These are phyloP conservation scores for Pestalotiopsis sp. DNA, from an alignment of 2,329 filamentous ascomycete species.

Conservation along the genomic window DNA sequence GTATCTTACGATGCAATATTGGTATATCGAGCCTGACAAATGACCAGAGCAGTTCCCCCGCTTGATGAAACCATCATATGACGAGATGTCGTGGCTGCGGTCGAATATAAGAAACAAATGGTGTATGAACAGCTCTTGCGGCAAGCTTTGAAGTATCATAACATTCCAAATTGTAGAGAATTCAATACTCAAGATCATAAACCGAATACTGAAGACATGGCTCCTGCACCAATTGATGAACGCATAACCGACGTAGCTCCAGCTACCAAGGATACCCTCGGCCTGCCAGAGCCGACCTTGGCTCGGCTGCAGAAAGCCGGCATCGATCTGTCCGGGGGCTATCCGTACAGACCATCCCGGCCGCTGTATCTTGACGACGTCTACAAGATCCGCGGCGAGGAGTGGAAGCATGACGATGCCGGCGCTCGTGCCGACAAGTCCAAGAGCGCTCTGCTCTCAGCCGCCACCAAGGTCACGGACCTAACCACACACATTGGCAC, in stretches of 20 bases:
- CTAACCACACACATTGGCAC: conserved; percentile 66
- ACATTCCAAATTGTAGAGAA: background rate
- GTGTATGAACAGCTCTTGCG: background rate
- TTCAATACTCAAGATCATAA: background rate
- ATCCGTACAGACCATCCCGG: conserved; percentile 69
- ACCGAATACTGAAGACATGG: conserved; percentile 35
- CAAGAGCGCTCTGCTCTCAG: conserved; percentile 61
- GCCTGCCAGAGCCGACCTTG: conserved; percentile 59
- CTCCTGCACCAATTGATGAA: conserved; percentile 61
- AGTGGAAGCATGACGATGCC: conserved; percentile 59
- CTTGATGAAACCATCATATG: conserved; percentile 2
- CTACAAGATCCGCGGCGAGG: conserved; percentile 63
- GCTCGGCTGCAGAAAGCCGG: conserved; percentile 67
- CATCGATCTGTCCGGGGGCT: conserved; percentile 70
- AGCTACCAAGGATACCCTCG: conserved; percentile 66
- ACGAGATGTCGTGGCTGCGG: background rate
- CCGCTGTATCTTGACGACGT: conserved; percentile 73
- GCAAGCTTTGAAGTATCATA: background rate
- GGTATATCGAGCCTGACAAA: conserved; percentile 11
- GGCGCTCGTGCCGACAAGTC: conserved; percentile 66
- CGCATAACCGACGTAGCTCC: conserved; percentile 65
- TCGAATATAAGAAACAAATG: background rate
- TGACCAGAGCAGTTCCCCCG: background rate
- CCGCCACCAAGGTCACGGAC: conserved; percentile 65
- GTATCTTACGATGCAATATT: background rate